Base-by-base conservation (phyloP, 164 flowering plant species). In the Magnolia sinica region DNA sequence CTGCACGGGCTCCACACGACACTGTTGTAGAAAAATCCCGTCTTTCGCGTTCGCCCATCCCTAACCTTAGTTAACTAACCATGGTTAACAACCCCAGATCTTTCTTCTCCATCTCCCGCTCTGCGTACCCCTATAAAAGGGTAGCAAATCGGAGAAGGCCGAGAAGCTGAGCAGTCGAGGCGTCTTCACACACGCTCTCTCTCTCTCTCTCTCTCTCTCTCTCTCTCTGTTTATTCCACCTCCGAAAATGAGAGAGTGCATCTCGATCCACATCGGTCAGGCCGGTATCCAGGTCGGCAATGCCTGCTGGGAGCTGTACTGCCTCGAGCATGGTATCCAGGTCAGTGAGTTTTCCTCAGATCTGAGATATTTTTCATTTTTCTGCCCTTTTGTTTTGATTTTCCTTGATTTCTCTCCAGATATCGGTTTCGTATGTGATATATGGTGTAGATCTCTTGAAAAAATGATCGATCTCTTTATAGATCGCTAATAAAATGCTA, bases 221-320 rank as follows among this genome's bases (percentile, higher is more conserved):
- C 52, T 45, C 29, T 63, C 51, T 50, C 23, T 2, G 1, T 55
- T 61, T 29, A 45, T 31, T 7, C 51, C 8, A 6, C 18, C 64
- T 7, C 64, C 78, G 82, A 87, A 79, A 68, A 87, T 86, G 89
- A 85, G 89, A 73, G 89, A 87, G 87, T 85, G 89, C 84, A 87
- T 85, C 51, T 87, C 89, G 66, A 80, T 87, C 74, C 88, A 87
- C 86, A 87, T 87, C 37, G 90, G 90, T 68, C 90, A 87, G 81
- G 88, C 88, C 49, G 87, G 87, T 71, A 84, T 86, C 37, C 87
- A 86, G 85, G 88, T 86, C 78, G 88, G 88, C 64, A 86, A 86
- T 79, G 86, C 88, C 2, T 79, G 82, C 79, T 79, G 87, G 87
- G 87, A 85, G 70, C 87, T 85, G 75, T 83, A 85, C 81, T 85